Evolutionary conservation across 345 rosid species (phyloP), one percentile per base, ranked within the genome.

Genomic region (Eucalyptus caleyi): DNA sequence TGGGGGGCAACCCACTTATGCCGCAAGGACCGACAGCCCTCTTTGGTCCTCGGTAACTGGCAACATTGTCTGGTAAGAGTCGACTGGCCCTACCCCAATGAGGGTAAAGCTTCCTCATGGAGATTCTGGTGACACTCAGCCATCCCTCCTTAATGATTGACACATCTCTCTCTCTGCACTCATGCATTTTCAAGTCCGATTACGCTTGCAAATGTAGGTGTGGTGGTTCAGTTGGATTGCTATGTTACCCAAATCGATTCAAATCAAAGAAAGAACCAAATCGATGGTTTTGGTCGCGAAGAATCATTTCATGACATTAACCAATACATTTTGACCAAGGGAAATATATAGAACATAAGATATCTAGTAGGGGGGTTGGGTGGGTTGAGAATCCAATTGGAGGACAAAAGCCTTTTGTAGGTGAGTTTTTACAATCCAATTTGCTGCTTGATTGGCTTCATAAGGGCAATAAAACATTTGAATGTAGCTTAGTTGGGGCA

Each of bases 371-470:
- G 27, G 62, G 62, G 30, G 5, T 3, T 3, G 62, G 30, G 30
- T 26, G 11, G 62, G 62, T 21, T 21, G 21, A 53, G 62, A 56
- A 56, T 56, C 13, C 62, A 24, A 9, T 0, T 10, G 30, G 62
- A 56, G 62, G 62, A 24, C 62, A 56, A 23, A 23, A 24, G 13
- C 62, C 6, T 56, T 56, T 56, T 24, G 30, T 24, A 0, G 13
- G 30, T 9, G 13, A 56, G 14, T 26, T 26, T 56, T 56, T 56
- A 26, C 62, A 5, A 56, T 56, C 62, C 62, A 10, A 56, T 56
- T 1, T 0, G 12, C 0, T 0, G 1, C 2, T 56, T 24, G 30
- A 56, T 56, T 24, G 3, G 14, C 30, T 56, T 56, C 27, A 56
- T 1, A 3, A 11, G 13, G 30, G 30, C 1, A 56, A 56, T 24